phyloP scores from a whole-genome alignment of 2,329 filamentous ascomycete genomes.

The Pezicula neosporulosa region DNA sequence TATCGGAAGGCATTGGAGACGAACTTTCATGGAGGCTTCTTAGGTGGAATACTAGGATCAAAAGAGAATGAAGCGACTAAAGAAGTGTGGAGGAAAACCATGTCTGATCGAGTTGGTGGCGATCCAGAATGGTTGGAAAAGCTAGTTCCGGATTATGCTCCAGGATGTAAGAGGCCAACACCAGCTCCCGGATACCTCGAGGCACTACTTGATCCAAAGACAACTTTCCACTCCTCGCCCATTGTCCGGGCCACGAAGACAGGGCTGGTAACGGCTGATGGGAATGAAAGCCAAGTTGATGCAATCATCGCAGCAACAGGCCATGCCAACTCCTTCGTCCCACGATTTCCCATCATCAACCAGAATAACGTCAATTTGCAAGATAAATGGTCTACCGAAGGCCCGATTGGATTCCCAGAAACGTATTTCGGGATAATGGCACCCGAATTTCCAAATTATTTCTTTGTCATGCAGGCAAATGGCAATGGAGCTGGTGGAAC shows the following conservation, averaged over 20 bases:
- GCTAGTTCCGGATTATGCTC: slow-evolving; percentile 36
- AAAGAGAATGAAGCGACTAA: slow-evolving; percentile 31
- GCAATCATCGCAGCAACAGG: slow-evolving; percentile 27
- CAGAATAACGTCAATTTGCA: background rate
- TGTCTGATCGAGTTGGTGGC: slow-evolving; percentile 33
- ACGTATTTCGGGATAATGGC: slow-evolving; percentile 3
- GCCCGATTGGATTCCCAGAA: slow-evolving; percentile 1
- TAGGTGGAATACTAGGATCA: slow-evolving; percentile 26
- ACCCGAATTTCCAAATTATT: slow-evolving; percentile 6
- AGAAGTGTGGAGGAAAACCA: slow-evolving; percentile 27
- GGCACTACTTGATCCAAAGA: slow-evolving; percentile 25
- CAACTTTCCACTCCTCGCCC: slow-evolving; percentile 37
- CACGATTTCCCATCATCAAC: slow-evolving; percentile 1
- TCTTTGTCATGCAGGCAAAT: slow-evolving; percentile 51
- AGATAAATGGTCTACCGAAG: slow-evolving; percentile 18
- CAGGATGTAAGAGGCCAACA: slow-evolving; percentile 35
- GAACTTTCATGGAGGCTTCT: background rate
- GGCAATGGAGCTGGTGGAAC: slow-evolving; percentile 57
- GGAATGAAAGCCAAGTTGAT: slow-evolving; percentile 22
- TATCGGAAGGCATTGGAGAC: slow-evolving; percentile 18
- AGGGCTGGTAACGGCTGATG: slow-evolving; percentile 26
- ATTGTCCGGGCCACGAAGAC: slow-evolving; percentile 34
- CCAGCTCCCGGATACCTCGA: slow-evolving; percentile 34
- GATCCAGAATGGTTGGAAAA: slow-evolving; percentile 32
- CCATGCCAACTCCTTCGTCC: background rate